A percentile compares a stretch with the other conserved stretches of the same genome.
phyloP scores from a whole-genome alignment of 805 yeast genomes.

The Yamadazyma sp. region DNA sequence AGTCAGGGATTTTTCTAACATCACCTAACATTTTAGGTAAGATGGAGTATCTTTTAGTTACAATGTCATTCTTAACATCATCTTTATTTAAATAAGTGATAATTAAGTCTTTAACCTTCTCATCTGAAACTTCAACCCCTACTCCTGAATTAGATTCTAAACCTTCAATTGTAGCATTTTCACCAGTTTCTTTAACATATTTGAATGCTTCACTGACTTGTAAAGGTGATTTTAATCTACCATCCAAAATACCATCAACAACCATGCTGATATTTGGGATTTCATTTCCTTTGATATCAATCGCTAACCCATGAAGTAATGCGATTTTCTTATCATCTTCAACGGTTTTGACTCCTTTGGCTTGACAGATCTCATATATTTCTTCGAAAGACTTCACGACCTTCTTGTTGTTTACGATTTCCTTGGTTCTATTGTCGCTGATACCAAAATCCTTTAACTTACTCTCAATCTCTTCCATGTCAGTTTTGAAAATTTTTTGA shows the following conservation, averaged over 20 bases:
- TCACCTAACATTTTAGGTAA: constrained; percentile 78
- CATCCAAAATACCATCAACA: constrained; percentile 60
- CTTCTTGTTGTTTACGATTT: constrained; percentile 81
- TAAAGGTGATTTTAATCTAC: constrained; percentile 59
- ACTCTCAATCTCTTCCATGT: constrained; percentile 23
- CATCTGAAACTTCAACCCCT: constrained; percentile 69
- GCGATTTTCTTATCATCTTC: constrained; percentile 58
- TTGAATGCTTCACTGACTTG: constrained; percentile 82
- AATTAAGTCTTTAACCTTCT: constrained; percentile 59
- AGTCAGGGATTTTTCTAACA: constrained; percentile 64
- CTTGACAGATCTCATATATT: constrained; percentile 46
- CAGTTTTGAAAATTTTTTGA: constrained; percentile 1
- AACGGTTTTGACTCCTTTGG: constrained; percentile 9
- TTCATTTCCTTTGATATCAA: constrained; percentile 60
- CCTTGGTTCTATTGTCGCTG: constrained; percentile 70
- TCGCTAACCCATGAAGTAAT: constrained; percentile 74
- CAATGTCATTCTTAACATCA: constrained; percentile 56
- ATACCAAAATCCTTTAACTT: constrained; percentile 56
- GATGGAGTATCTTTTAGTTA: constrained; percentile 70
- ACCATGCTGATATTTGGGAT: constrained; percentile 49
- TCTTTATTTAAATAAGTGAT: constrained; percentile 54
- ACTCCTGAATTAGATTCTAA: constrained; percentile 71
- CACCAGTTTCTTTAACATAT: constrained; percentile 52
- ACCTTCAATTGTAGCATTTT: constrained; percentile 42
- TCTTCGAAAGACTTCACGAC: constrained; percentile 68